Conservation (phyloP, 2,329 filamentous ascomycete genomes). For the Calonectria henricotiae region DNA sequence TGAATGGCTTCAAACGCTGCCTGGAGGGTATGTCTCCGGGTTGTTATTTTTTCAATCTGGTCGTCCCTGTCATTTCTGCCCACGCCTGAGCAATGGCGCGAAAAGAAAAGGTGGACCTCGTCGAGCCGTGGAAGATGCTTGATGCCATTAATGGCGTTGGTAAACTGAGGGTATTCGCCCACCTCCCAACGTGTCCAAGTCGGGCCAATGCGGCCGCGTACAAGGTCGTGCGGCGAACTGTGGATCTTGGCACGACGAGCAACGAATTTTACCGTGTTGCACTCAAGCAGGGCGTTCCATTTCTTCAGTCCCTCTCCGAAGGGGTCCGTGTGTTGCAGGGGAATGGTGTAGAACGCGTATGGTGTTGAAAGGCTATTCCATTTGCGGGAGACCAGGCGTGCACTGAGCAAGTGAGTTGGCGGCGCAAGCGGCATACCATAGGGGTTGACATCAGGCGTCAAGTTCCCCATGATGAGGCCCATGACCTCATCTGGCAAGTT, state of each 20-base stretch:
- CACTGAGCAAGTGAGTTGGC: not conserved
- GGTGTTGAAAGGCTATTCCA: slow-evolving; percentile 15
- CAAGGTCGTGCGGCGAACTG: not conserved
- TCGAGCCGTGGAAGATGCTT: not conserved
- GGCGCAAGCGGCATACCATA: not conserved
- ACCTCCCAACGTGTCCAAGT: not conserved
- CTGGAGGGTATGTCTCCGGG: not conserved
- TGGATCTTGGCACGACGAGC: not conserved
- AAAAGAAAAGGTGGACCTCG: slow-evolving; percentile 1
- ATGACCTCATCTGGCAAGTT: slow-evolving; percentile 5
- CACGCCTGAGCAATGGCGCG: not conserved
- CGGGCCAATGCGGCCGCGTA: not conserved
- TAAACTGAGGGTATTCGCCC: not conserved
- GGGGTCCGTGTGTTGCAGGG: not conserved
- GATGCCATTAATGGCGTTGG: slow-evolving; percentile 2
- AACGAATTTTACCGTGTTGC: not conserved
- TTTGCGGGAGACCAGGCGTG: slow-evolving; percentile 8
- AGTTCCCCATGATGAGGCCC: not conserved
- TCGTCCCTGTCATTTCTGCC: not conserved
- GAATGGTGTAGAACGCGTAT: not conserved
- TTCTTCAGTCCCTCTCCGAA: not conserved
- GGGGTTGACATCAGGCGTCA: not conserved
- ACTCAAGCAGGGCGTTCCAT: slow-evolving; percentile 3
- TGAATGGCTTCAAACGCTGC: slow-evolving; percentile 16
- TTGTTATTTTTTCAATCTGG: not conserved